A percentile compares a stretch with the other conserved stretches of the same genome.
phyloP scores from a whole-genome alignment of 108 stramenopile species.

The Schizochytrium sp. region DNA sequence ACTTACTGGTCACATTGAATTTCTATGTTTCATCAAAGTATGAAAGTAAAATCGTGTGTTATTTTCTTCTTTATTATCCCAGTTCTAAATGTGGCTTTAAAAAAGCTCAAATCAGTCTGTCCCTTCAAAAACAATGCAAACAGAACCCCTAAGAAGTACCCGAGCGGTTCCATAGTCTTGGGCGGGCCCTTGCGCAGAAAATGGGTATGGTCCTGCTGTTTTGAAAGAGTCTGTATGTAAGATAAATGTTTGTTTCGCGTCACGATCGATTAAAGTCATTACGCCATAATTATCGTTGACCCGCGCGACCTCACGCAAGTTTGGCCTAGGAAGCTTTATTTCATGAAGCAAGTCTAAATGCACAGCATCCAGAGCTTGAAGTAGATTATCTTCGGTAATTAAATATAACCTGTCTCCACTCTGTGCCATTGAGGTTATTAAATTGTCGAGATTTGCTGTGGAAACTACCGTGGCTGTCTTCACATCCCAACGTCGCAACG shows the following conservation, averaged over 20 bases:
- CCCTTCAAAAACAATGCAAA: neutral
- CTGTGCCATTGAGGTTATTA: neutral
- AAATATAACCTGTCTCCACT: neutral
- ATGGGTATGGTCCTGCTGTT: neutral
- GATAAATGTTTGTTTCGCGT: neutral
- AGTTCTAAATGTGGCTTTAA: neutral
- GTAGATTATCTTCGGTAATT: neutral
- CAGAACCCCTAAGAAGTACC: neutral
- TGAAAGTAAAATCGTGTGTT: no score
- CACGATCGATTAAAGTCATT: neutral
- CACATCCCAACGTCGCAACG: neutral
- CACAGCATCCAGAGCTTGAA: neutral
- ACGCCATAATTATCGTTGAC: neutral
- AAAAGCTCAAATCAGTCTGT: neutral
- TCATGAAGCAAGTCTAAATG: neutral
- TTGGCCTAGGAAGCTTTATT: neutral
- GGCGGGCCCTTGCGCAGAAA: neutral
- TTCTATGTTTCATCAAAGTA: no score
- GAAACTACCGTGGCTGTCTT: neutral
- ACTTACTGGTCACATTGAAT: no score
- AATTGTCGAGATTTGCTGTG: neutral
- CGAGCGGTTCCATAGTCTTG: neutral
- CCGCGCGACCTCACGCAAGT: neutral
- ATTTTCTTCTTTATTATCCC: no score
- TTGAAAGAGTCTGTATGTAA: conserved; percentile 29